A percentile compares a stretch with the other conserved stretches of the same genome.
Evolutionary conservation across 495 filamentous ascomycete genomes (phyloP).

Genomic region (Xylaria telfairii): DNA sequence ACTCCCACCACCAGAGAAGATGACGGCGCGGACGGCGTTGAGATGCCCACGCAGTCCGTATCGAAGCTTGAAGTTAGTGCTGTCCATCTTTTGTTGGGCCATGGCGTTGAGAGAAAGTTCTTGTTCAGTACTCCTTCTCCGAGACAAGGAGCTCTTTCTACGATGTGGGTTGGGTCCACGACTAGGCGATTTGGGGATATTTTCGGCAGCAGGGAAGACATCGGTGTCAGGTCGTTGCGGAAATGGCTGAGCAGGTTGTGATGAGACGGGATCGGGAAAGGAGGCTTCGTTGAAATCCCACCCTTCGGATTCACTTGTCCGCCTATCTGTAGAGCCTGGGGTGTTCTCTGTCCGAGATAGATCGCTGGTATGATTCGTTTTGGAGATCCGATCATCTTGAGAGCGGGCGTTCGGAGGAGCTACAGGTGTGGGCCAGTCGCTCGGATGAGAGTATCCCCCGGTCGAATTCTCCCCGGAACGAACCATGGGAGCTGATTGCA

Average conservation of each 20-base stretch:
- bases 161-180: conserved; percentile 74
- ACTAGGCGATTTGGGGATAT: conserved; percentile 78
- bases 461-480: conserved; percentile 47
- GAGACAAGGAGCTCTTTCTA: conserved; percentile 74
- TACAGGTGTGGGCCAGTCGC: conserved; percentile 51
- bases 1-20: conserved; percentile 95
- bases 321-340: conserved; percentile 51
- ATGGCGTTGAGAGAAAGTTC: conserved; percentile 56
- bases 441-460: conserved; percentile 38
- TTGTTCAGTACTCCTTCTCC: conserved; percentile 63
- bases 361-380: conserved; percentile 59
- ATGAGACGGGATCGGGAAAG: conserved; percentile 51
- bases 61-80: conserved; percentile 82
- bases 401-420: conserved; percentile 46
- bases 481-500: conserved; percentile 51
- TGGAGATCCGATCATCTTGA: conserved; percentile 62
- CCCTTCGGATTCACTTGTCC: conserved; percentile 66
- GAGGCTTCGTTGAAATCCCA: conserved; percentile 91
- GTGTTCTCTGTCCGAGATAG: conserved; percentile 26
- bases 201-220: conserved; percentile 83
- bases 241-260: conserved; percentile 50
- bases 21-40: conserved; percentile 89
- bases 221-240: conserved; percentile 78
- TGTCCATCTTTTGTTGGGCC: conserved; percentile 61
- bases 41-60: conserved; percentile 93